Percentiles rank a stretch among this genome's conserved stretches.
These are phyloP conservation scores for Uncinocarpus reesii DNA, from an alignment of 2,329 filamentous ascomycete species.

Conservation along the genomic window DNA sequence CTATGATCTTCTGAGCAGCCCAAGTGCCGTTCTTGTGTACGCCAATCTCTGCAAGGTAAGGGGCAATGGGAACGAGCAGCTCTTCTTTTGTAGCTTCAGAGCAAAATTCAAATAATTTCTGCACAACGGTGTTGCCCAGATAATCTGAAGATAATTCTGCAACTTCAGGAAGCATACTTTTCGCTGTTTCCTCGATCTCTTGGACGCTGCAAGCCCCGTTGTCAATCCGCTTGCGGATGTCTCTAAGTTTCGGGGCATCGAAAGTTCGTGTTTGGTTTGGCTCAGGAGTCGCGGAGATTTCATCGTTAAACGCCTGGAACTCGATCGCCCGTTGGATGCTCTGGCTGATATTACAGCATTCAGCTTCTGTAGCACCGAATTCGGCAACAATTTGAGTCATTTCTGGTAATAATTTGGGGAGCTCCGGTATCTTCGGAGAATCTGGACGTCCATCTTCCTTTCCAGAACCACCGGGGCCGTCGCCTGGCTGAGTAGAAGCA, in stretches of 20 bases:
- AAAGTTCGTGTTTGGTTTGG: slow-evolving; percentile 80
- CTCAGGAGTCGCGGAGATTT: slow-evolving; percentile 83
- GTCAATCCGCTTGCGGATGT: slow-evolving; percentile 95
- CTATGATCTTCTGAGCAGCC: slow-evolving; percentile 98
- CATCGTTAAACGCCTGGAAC: slow-evolving; percentile 61
- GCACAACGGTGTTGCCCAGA: slow-evolving; percentile 96
- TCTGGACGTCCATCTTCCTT: slow-evolving; percentile 27
- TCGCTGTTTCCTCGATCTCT: slow-evolving; percentile 85
- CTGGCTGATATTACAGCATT: slow-evolving; percentile 58
- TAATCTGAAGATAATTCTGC: slow-evolving; percentile 93
- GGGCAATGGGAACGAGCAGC: slow-evolving; percentile 79
- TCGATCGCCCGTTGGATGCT: slow-evolving; percentile 68
- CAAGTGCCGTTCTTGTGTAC: slow-evolving; percentile 99
- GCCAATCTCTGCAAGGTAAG: slow-evolving; percentile 90
- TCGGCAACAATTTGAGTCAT: slow-evolving; percentile 78
- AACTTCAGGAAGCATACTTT: slow-evolving; percentile 93
- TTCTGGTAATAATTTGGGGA: slow-evolving; percentile 69
- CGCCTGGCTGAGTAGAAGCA: slow-evolving; percentile 18
- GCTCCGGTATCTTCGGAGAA: slow-evolving; percentile 52
- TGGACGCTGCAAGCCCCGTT: slow-evolving; percentile 76
- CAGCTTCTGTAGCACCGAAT: slow-evolving; percentile 75
- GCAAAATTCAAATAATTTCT: slow-evolving; percentile 96
- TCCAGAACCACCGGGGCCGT: slow-evolving; percentile 20
- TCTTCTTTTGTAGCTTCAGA: slow-evolving; percentile 80
- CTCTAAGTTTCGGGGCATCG: slow-evolving; percentile 85